Evolutionary conservation across 2,329 filamentous ascomycete species (phyloP).

Genomic region (Phialemonium atrogriseum): DNA sequence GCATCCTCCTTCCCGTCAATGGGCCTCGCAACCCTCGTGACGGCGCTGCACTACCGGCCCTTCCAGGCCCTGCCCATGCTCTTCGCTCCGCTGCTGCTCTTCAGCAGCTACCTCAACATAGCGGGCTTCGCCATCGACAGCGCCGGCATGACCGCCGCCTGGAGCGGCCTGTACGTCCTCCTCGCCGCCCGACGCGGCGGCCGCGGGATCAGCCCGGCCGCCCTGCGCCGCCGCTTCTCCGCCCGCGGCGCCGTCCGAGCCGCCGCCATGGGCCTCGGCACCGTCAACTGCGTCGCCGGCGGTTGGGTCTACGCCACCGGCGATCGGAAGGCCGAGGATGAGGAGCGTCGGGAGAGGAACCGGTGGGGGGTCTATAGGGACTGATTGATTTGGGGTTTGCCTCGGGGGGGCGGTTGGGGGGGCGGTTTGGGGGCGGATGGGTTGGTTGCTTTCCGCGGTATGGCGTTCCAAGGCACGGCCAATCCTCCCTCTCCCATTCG

Average conservation of each 20-base stretch:
- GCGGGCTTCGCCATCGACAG: conserved; percentile 49
- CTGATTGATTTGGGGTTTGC: neutral
- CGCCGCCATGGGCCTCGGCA: conserved; percentile 39
- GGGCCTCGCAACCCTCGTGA: conserved; percentile 46
- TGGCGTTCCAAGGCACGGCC: no score
- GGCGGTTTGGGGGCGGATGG: no score
- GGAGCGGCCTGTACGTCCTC: conserved; percentile 49
- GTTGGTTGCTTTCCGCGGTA: no score
- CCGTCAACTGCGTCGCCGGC: conserved; percentile 38
- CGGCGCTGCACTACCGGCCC: conserved; percentile 47
- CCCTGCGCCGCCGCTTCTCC: conserved; percentile 28
- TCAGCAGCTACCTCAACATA: conserved; percentile 51
- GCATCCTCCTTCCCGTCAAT: conserved; percentile 46
- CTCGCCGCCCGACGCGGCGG: conserved; percentile 43
- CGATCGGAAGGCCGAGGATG: conserved; percentile 40
- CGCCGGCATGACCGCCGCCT: conserved; percentile 46
- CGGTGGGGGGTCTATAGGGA: conserved; percentile 36
- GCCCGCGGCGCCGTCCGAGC: conserved; percentile 42
- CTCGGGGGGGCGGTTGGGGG: no score
- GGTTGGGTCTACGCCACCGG: conserved; percentile 44
- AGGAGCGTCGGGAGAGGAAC: conserved; percentile 38
- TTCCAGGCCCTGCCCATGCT: conserved; percentile 40
- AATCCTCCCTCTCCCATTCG: no score
- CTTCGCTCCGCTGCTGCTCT: conserved; percentile 43
- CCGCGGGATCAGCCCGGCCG: conserved; percentile 20